Evolutionary conservation across 163 green algal genomes (phyloP).

Genomic region (Trebouxiophyceae sp.): DNA sequence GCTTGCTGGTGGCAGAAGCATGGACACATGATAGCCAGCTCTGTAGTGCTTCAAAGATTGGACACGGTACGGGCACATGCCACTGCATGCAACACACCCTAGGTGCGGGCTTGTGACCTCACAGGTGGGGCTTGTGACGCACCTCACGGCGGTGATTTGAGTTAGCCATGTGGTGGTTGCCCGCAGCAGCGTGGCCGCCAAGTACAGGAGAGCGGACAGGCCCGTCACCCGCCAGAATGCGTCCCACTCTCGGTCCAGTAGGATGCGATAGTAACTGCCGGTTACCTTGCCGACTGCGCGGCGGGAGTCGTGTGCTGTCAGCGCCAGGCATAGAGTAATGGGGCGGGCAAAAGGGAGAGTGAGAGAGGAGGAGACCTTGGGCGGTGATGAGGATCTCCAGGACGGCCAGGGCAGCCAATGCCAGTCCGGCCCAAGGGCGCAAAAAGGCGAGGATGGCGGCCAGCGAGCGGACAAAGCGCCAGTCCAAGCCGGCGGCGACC

Average conservation of each 20-base stretch:
- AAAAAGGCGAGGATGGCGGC: conserved; percentile 2
- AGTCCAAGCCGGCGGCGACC: neutral
- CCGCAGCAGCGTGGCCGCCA: conserved; percentile 2
- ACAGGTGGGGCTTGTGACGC: too few species aligned
- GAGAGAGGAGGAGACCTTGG: conserved; percentile 16
- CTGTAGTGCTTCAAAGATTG: too few species aligned
- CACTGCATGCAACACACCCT: too few species aligned
- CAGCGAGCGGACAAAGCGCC: neutral
- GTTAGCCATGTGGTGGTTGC: conserved; percentile 17
- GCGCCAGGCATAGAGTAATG: neutral
- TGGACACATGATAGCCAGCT: too few species aligned
- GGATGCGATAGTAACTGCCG: conserved; percentile 37
- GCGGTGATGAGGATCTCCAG: conserved; percentile 20
- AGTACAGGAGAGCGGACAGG: conserved; percentile 21
- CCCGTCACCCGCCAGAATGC: conserved; percentile 13
- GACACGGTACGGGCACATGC: too few species aligned
- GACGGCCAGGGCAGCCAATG: conserved; percentile 19
- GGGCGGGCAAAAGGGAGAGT: neutral
- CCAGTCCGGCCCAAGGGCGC: conserved; percentile 19
- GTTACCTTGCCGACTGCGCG: conserved; percentile 45
- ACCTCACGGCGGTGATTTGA: conserved; percentile 16
- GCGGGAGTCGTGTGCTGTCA: too few species aligned
- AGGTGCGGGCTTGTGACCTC: too few species aligned
- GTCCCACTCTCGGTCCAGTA: conserved; percentile 26
- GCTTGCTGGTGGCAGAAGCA: too few species aligned